Evolutionary conservation across 495 filamentous ascomycete genomes (phyloP).

Genomic region (Penicillium antarcticum): DNA sequence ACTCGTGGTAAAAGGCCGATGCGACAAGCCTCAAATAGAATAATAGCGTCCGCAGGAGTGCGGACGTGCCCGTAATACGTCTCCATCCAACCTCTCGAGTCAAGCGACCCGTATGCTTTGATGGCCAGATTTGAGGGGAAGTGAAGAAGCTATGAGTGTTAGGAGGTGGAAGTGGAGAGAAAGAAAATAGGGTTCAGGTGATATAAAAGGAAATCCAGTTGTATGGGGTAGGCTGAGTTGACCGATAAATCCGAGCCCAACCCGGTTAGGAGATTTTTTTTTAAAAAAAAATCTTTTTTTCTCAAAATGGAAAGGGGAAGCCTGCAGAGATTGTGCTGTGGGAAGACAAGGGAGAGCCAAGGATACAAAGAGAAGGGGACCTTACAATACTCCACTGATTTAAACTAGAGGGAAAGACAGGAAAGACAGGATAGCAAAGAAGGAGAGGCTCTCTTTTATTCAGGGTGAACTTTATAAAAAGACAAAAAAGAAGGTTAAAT

Average conservation of each 20-base stretch:
- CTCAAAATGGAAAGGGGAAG: constrained; percentile 11
- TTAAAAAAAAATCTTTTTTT: neutral
- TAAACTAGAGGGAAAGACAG: constrained; percentile 4
- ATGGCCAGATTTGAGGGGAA: constrained; percentile 19
- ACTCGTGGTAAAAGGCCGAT: constrained; percentile 87
- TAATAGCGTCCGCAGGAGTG: constrained; percentile 91
- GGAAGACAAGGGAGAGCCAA: constrained; percentile 15
- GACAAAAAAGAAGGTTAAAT: constrained; percentile 34
- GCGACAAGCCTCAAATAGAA: constrained; percentile 94
- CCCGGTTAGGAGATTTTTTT: constrained; percentile 16
- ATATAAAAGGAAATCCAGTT: constrained; percentile 26
- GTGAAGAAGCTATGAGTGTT: neutral
- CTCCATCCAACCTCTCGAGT: constrained; percentile 65
- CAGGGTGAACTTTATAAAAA: constrained; percentile 13
- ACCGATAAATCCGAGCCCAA: constrained; percentile 24
- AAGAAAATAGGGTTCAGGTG: constrained; percentile 11
- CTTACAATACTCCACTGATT: constrained; percentile 23
- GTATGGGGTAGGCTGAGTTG: constrained; percentile 29
- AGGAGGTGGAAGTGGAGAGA: constrained; percentile 16
- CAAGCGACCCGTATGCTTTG: constrained; percentile 26
- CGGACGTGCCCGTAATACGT: constrained; percentile 92
- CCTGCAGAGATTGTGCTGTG: constrained; percentile 28
- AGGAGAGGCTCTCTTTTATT: neutral
- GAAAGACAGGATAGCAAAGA: constrained; percentile 4
- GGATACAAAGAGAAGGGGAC: constrained; percentile 1